Evolutionary conservation across 1,139 yeast species (phyloP).

Genomic region (Pneumocystis sp.): DNA sequence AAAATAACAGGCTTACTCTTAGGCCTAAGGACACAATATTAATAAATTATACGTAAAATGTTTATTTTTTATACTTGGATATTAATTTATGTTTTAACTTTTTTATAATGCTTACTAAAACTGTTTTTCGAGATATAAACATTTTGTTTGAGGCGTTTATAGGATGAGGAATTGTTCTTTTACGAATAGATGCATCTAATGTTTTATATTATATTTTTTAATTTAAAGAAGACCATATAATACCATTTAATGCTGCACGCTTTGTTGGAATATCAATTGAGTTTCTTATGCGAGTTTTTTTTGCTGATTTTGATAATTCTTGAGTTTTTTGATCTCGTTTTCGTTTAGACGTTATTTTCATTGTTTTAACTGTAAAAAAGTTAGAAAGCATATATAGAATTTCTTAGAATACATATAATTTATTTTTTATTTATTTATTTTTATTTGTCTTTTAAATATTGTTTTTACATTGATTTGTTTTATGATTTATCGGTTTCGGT

Average conservation of each 20-base stretch:
- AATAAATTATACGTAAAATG: not conserved
- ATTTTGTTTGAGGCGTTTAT: not conserved
- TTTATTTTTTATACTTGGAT: not conserved
- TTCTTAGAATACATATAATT: not conserved
- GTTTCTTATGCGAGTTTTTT: not conserved
- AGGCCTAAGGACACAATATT: not conserved
- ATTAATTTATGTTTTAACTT: not conserved
- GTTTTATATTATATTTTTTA: not conserved
- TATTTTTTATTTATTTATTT: not conserved
- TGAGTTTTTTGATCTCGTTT: not conserved
- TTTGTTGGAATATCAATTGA: not conserved
- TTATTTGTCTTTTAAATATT: too few relatives aligned
- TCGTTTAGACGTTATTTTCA: not conserved
- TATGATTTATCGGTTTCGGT: not conserved
- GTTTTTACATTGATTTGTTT: too few relatives aligned
- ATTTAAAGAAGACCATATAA: not conserved
- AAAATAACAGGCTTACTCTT: not conserved
- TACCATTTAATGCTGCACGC: not conserved
- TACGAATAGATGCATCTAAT: not conserved
- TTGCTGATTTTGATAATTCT: not conserved
- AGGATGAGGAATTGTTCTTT: not conserved
- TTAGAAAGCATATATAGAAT: not conserved
- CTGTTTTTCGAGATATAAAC: not conserved
- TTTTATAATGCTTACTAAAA: not conserved
- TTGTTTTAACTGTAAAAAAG: not conserved